Conservation (phyloP, 2,329 filamentous ascomycete genomes). For the Clarireedia homoeocarpa region DNA sequence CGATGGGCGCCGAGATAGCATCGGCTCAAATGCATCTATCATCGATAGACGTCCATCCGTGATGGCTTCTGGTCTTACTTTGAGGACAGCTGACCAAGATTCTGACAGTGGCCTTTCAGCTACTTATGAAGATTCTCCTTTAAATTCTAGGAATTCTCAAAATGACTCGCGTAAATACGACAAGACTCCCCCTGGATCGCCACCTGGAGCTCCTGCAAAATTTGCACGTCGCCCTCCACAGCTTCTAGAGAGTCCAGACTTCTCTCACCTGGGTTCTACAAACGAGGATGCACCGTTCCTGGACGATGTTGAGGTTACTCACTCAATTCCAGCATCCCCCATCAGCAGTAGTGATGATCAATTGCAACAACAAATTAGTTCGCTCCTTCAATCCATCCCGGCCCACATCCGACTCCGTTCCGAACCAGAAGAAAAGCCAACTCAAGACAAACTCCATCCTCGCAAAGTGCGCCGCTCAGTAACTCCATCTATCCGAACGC, state of each 20-base stretch:
- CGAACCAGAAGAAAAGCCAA: constrained; percentile 33
- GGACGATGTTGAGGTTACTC: constrained; percentile 20
- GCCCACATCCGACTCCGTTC: constrained; percentile 68
- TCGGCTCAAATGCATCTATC: constrained; percentile 18
- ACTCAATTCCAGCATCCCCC: constrained; percentile 14
- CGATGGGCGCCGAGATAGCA: constrained; percentile 11
- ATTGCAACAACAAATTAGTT: constrained; percentile 71
- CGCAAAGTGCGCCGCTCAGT: constrained; percentile 30
- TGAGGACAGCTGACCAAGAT: constrained; percentile 13
- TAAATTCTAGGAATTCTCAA: constrained; percentile 16
- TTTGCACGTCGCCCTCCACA: constrained; percentile 11
- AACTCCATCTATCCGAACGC: constrained; percentile 21
- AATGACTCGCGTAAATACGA: constrained; percentile 14
- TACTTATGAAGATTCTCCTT: constrained; percentile 19
- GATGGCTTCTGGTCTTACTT: constrained; percentile 1
- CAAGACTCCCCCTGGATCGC: constrained; percentile 20
- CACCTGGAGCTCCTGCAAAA: constrained; percentile 11
- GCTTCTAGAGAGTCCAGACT: constrained; percentile 16
- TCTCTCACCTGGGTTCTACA: constrained; percentile 11
- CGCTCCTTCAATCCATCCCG: constrained; percentile 70
- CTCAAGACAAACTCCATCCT: constrained; percentile 26
- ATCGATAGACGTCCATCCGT: constrained; percentile 11
- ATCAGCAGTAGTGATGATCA: constrained; percentile 47
- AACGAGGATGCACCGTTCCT: constrained; percentile 21
- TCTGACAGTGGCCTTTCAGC: constrained; percentile 1